Evolutionary conservation across 164 flowering plant species (phyloP).

Genomic region (Chimonanthus salicifolius): DNA sequence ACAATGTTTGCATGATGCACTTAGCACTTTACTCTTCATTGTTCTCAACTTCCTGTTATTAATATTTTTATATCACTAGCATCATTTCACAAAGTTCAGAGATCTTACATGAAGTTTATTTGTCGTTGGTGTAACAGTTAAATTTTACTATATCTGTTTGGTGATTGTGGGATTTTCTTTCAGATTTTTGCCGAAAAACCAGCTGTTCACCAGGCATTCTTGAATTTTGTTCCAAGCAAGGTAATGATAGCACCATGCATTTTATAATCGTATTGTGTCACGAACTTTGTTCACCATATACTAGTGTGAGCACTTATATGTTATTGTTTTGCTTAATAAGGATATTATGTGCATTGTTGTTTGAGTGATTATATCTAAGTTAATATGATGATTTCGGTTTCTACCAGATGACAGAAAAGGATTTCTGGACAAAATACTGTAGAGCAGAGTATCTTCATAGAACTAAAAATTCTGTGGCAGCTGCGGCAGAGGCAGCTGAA

Average conservation of each 20-base stretch:
- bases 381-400: constrained; percentile 1
- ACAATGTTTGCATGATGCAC: no score
- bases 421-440: constrained; percentile 92
- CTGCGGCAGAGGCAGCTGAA: constrained; percentile 98
- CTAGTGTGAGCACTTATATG: not conserved
- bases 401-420: constrained; percentile 74
- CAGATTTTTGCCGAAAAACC: constrained; percentile 99
- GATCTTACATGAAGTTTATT: no score
- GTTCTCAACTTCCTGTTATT: no score
- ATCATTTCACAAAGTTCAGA: no score
- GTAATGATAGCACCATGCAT: constrained; percentile 23
- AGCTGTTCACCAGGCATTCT: constrained; percentile 85
- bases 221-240: constrained; percentile 76
- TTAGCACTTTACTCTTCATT: no score
- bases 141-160: not conserved
- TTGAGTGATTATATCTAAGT: not conserved
- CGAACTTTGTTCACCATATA: not conserved
- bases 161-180: constrained; percentile 15
- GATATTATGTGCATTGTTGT: not conserved
- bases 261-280: not conserved
- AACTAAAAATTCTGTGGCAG: constrained; percentile 67
- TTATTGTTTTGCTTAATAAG: not conserved
- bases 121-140: no score
- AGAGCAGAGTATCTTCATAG: constrained; percentile 89
- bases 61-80: no score